These are phyloP conservation scores for Kwoniella sp. DNA, from an alignment of 768 basidiomycete species.

Conservation along the genomic window DNA sequence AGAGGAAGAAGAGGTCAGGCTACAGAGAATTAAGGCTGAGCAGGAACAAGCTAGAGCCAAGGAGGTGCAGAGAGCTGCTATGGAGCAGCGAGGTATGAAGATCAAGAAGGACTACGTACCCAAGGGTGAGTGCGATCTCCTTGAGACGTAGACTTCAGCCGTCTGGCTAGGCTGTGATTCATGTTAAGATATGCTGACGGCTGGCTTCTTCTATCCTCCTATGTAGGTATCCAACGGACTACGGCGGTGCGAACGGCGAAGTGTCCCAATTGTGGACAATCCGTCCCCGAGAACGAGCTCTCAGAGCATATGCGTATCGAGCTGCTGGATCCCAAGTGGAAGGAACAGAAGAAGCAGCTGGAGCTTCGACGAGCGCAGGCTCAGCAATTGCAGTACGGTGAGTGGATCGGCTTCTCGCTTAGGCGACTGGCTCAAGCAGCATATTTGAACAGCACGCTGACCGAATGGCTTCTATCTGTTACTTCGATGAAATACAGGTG, in stretches of 20 bases:
- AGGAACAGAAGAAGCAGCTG: slow-evolving; percentile 84
- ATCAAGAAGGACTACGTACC: slow-evolving; percentile 84
- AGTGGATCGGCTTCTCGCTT: no score
- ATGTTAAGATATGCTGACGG: not conserved
- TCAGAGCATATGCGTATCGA: slow-evolving; percentile 99
- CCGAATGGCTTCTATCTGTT: not conserved
- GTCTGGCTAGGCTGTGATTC: not conserved
- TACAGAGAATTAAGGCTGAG: slow-evolving; percentile 60
- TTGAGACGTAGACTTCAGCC: no score
- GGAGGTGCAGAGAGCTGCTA: slow-evolving; percentile 73
- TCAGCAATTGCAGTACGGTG: slow-evolving; percentile 55
- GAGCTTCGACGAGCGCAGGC: slow-evolving; percentile 79
- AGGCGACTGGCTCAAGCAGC: no score
- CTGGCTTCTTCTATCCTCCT: no score
- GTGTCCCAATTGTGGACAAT: slow-evolving; percentile 92
- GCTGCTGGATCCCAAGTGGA: slow-evolving; percentile 95
- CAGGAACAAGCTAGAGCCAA: slow-evolving; percentile 77
- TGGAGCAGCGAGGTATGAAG: slow-evolving; percentile 51
- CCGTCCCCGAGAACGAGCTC: slow-evolving; percentile 91
- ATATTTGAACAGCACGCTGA: no score
- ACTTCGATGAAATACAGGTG: slow-evolving; percentile 58
- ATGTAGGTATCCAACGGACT: slow-evolving; percentile 57
- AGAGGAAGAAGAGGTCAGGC: slow-evolving; percentile 61
- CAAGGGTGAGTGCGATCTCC: slow-evolving; percentile 66
- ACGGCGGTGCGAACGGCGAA: slow-evolving; percentile 72